Base-by-base conservation (phyloP, 805 yeast genomes). In the Helenozyma rhizophorensis region DNA sequence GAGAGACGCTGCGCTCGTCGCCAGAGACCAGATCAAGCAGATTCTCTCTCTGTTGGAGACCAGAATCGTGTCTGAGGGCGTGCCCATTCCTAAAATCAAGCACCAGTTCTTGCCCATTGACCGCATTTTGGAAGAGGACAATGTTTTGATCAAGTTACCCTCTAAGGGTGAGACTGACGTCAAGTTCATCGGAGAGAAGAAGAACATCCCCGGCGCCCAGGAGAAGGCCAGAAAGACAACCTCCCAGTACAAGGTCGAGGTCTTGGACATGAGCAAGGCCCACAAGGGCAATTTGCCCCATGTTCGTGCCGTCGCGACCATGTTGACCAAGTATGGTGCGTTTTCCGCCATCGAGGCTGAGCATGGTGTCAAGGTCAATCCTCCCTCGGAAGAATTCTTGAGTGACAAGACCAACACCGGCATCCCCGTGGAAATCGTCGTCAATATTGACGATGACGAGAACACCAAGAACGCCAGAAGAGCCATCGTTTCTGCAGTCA, bases 251-350 rank as follows among this genome's bases (percentile, higher is more conserved):
- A 65, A 70, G 36, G 75, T 80, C 25, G 87, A 80, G 43, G 62
- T 77, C 22, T 69, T 93, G 51, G 95, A 88, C 50, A 80, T 93
- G 57, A 78, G 94, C 9, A 81, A 76, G 58, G 95, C 97, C 19
- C 97, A 93, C 56, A 84, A 87, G 50, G 85, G 83, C 43, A 76
- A 85, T 52, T 53, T 75, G 33, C 56, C 65, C 12, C 97, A 93
- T 50, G 96, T 95, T 8, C 75, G 76, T 40, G 72, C 78, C 25
- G 68, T 93, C 36, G 81, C 87, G 26, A 70, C 81, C 9, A 84
- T 70, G 55, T 80, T 93, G 45, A 55, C 62, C 34, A 66, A 72
- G 40, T 64, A 75, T 37, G 72, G 74, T 21, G 54, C 64, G 23
- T 70, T 82, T 43, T 48, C 60, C 26, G 36, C 44, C n/a, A 57